Evolutionary conservation across 108 stramenopile species (phyloP).

Genomic region (Thalassiosira profunda): DNA sequence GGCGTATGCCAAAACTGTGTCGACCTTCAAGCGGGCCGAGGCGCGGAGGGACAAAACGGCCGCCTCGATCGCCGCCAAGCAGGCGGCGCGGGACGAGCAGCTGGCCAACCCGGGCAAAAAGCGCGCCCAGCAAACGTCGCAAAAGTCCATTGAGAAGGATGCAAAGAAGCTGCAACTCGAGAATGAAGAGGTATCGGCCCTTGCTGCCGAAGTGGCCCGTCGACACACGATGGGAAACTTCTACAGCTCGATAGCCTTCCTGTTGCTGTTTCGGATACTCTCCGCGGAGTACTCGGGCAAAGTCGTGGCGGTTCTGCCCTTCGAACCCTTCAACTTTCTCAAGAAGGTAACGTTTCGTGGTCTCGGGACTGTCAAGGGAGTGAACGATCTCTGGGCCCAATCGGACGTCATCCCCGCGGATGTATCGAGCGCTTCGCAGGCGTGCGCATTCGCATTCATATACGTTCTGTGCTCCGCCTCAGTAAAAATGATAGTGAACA

Average conservation of each 20-base stretch:
- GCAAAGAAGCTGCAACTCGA: conserved; percentile 58
- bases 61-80: conserved; percentile 35
- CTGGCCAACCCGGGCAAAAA: neutral
- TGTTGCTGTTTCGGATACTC: conserved; percentile 76
- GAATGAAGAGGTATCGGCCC: conserved; percentile 52
- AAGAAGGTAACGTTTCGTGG: conserved; percentile 58
- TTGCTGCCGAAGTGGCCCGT: conserved; percentile 59
- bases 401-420: conserved; percentile 17
- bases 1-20: conserved; percentile 53
- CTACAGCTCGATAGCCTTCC: conserved; percentile 60
- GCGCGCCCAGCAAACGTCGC: conserved; percentile 16
- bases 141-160: conserved; percentile 46
- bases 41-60: conserved; percentile 50
- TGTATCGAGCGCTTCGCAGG: conserved; percentile 54
- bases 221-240: conserved; percentile 58
- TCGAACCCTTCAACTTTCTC: conserved; percentile 65
- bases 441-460: conserved; percentile 72
- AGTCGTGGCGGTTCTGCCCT: conserved; percentile 76
- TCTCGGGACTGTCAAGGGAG: conserved; percentile 35
- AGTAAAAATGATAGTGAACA: conserved; percentile 72
- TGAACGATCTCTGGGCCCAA: conserved; percentile 22
- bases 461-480: conserved; percentile 66
- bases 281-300: conserved; percentile 74
- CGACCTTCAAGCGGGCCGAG: conserved; percentile 61
- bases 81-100: neutral